Conservation (phyloP, 768 basidiomycete genomes). For the Lentinula sp. region DNA sequence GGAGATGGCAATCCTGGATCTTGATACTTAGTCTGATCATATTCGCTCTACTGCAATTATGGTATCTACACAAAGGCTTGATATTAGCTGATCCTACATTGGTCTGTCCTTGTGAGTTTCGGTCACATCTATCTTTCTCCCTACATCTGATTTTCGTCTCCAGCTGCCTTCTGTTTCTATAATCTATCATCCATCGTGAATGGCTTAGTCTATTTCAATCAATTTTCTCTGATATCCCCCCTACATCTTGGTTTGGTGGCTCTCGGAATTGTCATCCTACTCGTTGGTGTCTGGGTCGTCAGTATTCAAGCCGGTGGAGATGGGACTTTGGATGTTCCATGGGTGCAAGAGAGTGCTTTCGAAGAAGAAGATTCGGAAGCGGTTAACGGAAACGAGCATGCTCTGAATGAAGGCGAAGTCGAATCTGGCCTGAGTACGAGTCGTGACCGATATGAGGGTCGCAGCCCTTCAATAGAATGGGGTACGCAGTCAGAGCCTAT, state of each 20-base stretch:
- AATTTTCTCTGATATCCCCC: slow-evolving; percentile 64
- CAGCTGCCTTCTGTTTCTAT: slow-evolving; percentile 92
- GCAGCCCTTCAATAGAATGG: slow-evolving; percentile 2
- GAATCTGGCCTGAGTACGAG: not conserved
- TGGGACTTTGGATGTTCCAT: slow-evolving; percentile 38
- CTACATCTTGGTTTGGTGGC: slow-evolving; percentile 71
- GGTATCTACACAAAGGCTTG: slow-evolving; percentile 79
- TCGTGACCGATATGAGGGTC: not conserved
- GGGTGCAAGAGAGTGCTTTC: slow-evolving; percentile 26
- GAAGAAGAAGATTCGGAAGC: slow-evolving; percentile 31
- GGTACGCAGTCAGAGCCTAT: slow-evolving; percentile 5
- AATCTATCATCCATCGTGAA: slow-evolving; percentile 90
- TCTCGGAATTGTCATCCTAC: slow-evolving; percentile 69
- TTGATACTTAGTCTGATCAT: slow-evolving; percentile 64
- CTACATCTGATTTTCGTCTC: slow-evolving; percentile 12
- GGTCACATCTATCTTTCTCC: not conserved
- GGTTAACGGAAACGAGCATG: not conserved
- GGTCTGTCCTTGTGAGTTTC: slow-evolving; percentile 72
- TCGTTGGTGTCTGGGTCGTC: slow-evolving; percentile 88
- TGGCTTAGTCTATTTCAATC: slow-evolving; percentile 85
- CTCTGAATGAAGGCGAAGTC: not conserved
- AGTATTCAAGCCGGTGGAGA: slow-evolving; percentile 64
- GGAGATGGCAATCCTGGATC: slow-evolving; percentile 80
- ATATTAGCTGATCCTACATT: slow-evolving; percentile 79
- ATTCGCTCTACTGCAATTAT: slow-evolving; percentile 77